phyloP scores from a whole-genome alignment of 2,329 filamentous ascomycete species.

The Furcasterigmium furcatum region DNA sequence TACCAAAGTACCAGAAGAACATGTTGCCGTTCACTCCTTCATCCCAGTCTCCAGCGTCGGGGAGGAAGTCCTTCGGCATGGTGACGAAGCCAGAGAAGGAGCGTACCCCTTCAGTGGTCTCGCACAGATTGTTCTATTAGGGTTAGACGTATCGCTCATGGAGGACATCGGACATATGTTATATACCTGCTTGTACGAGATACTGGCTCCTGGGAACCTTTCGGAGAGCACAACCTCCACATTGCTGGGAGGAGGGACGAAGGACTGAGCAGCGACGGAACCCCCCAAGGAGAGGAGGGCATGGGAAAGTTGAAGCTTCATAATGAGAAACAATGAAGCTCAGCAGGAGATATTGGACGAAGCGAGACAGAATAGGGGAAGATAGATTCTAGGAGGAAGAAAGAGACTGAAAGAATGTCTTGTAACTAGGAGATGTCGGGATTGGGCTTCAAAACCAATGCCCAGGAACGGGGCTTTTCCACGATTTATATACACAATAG shows the following conservation, averaged over 20 bases:
- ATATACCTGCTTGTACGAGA: conserved; percentile 3
- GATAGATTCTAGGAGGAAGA: too few species aligned
- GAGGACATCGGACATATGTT: too few species aligned
- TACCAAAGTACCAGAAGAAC: conserved; percentile 56
- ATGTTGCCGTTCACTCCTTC: conserved; percentile 50
- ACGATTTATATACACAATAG: too few species aligned
- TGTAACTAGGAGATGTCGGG: too few species aligned
- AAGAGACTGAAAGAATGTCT: too few species aligned
- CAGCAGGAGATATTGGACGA: too few species aligned
- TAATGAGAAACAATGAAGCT: too few species aligned
- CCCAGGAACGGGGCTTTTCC: too few species aligned
- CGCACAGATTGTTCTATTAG: conserved; percentile 39
- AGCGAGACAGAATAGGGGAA: too few species aligned
- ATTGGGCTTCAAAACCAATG: too few species aligned
- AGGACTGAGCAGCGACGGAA: not conserved
- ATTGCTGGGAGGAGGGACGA: not conserved
- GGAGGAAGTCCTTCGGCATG: conserved; percentile 39
- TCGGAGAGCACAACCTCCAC: not conserved
- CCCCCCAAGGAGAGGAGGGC: too few species aligned
- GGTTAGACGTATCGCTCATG: not conserved
- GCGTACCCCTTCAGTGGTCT: conserved; percentile 52
- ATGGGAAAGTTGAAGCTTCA: too few species aligned
- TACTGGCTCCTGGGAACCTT: conserved; percentile 1
- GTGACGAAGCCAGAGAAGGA: conserved; percentile 56
- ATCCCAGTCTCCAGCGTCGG: conserved; percentile 13